Percentiles rank a stretch among this genome's conserved stretches.
These are phyloP conservation scores for Penicillium fimorum DNA, from an alignment of 495 filamentous ascomycete species.

Conservation along the genomic window DNA sequence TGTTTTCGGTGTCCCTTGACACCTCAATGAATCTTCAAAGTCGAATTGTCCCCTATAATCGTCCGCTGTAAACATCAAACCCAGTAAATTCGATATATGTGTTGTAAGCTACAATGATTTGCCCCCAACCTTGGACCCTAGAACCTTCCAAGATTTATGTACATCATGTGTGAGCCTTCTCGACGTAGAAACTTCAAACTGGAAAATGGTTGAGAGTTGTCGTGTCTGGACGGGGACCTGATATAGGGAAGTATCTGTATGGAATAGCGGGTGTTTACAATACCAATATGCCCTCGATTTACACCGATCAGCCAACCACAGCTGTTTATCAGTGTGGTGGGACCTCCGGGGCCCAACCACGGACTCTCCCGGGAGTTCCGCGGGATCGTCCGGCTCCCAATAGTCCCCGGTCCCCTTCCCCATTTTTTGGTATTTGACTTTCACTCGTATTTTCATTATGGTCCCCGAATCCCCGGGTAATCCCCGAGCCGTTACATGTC, in stretches of 20 bases:
- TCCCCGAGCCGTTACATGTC: slow-evolving; percentile 41
- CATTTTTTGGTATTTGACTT: no score
- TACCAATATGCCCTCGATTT: slow-evolving; percentile 1
- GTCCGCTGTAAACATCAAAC: not conserved
- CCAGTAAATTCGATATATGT: not conserved
- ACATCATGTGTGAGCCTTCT: not conserved
- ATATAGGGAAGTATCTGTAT: not conserved
- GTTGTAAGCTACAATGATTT: not conserved
- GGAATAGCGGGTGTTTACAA: slow-evolving; percentile 2
- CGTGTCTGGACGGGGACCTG: not conserved
- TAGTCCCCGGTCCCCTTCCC: no score
- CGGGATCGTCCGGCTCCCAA: slow-evolving; percentile 16
- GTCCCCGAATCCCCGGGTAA: slow-evolving; percentile 16
- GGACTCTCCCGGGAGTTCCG: slow-evolving; percentile 22
- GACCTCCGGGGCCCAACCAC: slow-evolving; percentile 17
- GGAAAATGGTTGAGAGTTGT: not conserved
- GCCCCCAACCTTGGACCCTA: not conserved
- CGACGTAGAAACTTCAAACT: no score
- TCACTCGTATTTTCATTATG: not conserved
- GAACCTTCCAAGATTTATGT: not conserved
- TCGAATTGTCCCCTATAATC: not conserved
- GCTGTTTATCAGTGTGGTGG: slow-evolving; percentile 15
- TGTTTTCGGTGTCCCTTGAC: not conserved
- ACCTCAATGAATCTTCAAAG: not conserved
- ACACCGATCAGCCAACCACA: slow-evolving; percentile 19